Percentiles rank a stretch among this genome's conserved stretches.
Evolutionary conservation across 1,284 basidiomycete genomes (phyloP).

Genomic region (Rugosomyces carneus): DNA sequence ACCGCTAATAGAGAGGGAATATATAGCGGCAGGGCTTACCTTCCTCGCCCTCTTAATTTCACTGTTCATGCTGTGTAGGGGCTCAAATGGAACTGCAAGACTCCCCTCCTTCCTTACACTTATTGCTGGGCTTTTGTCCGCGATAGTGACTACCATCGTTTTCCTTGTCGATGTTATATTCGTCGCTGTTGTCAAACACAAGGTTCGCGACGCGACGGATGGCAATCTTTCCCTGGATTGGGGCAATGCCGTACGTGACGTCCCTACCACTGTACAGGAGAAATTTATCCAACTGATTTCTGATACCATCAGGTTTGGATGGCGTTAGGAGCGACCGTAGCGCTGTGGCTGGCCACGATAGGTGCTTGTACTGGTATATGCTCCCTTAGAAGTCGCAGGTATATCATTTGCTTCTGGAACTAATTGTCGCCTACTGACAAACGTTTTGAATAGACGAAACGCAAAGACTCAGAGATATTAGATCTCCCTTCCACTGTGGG

Average conservation of each 20-base stretch:
- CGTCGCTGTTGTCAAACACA: slow-evolving; percentile 38
- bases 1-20: slow-evolving; percentile 4
- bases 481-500: not conserved
- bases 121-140: slow-evolving; percentile 29
- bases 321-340: slow-evolving; percentile 41
- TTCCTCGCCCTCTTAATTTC: slow-evolving; percentile 47
- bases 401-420: slow-evolving; percentile 1
- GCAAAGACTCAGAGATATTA: slow-evolving; percentile 9
- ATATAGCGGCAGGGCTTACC: slow-evolving; percentile 41
- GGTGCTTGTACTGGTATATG: slow-evolving; percentile 35
- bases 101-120: slow-evolving; percentile 30
- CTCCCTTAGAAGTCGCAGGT: slow-evolving; percentile 21
- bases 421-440: not conserved
- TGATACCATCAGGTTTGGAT: slow-evolving; percentile 41
- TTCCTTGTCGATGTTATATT: slow-evolving; percentile 49
- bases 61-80: slow-evolving; percentile 38
- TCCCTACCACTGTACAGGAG: slow-evolving; percentile 6
- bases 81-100: slow-evolving; percentile 29
- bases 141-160: slow-evolving; percentile 26
- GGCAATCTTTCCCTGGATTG: slow-evolving; percentile 34
- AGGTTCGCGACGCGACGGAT: slow-evolving; percentile 35
- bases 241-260: slow-evolving; percentile 42
- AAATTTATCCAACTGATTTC: slow-evolving; percentile 7
- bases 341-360: slow-evolving; percentile 41
- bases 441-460: not conserved